These are phyloP conservation scores for Botrytis byssoidea DNA, from an alignment of 2,329 filamentous ascomycete species.

Conservation along the genomic window DNA sequence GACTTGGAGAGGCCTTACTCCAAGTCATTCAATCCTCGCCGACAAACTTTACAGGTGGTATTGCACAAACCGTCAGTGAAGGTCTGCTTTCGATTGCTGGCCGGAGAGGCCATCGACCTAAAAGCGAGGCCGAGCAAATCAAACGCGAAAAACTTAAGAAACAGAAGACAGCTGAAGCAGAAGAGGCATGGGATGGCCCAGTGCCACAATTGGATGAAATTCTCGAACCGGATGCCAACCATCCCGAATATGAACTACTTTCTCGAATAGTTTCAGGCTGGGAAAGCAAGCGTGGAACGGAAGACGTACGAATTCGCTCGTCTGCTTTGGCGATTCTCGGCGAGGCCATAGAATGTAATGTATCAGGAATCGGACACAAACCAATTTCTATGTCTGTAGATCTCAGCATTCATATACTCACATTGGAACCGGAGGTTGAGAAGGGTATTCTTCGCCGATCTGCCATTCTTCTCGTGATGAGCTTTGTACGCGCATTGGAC, in stretches of 20 bases:
- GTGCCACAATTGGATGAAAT: slow-evolving; percentile 49
- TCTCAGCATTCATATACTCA: slow-evolving; percentile 60
- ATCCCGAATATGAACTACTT: slow-evolving; percentile 48
- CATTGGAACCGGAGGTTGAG: slow-evolving; percentile 58
- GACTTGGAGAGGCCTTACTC: slow-evolving; percentile 66
- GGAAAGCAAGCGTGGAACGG: slow-evolving; percentile 63
- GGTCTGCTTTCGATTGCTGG: slow-evolving; percentile 63
- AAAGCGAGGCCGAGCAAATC: slow-evolving; percentile 56
- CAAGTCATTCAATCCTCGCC: slow-evolving; percentile 63
- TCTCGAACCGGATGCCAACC: slow-evolving; percentile 25
- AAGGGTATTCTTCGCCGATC: slow-evolving; percentile 65
- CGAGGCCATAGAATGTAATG: slow-evolving; percentile 57
- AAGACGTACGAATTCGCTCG: slow-evolving; percentile 68
- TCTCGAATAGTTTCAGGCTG: slow-evolving; percentile 64
- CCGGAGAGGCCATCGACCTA: slow-evolving; percentile 59
- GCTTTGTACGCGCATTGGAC: slow-evolving; percentile 60
- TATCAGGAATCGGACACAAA: slow-evolving; percentile 53
- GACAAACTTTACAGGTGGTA: slow-evolving; percentile 53
- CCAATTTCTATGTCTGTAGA: slow-evolving; percentile 59
- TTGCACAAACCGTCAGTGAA: slow-evolving; percentile 53
- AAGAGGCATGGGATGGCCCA: slow-evolving; percentile 55
- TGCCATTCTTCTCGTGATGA: slow-evolving; percentile 62
- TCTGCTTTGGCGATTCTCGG: slow-evolving; percentile 68
- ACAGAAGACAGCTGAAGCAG: slow-evolving; percentile 50
- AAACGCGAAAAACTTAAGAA: slow-evolving; percentile 50